These are phyloP conservation scores for Pseudogymnoascus sp. DNA, from an alignment of 2,329 filamentous ascomycete genomes.

Conservation along the genomic window DNA sequence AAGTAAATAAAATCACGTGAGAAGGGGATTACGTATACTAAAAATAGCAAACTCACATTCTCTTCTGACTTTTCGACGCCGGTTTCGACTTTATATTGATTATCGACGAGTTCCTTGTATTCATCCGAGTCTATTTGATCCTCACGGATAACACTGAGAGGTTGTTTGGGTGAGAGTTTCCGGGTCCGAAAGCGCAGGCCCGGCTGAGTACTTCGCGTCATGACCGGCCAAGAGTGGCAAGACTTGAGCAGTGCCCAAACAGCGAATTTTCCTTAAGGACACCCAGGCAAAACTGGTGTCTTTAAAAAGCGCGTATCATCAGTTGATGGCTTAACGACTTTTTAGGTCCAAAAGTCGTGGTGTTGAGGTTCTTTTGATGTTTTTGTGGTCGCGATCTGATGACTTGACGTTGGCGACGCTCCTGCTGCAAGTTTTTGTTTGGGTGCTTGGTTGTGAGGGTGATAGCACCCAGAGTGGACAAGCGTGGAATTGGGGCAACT, in stretches of 20 bases:
- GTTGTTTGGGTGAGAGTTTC: conserved; percentile 26
- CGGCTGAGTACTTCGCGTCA: conserved; percentile 11
- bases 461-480: not conserved
- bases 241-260: conserved; percentile 1
- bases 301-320: conserved; percentile 18
- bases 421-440: conserved; percentile 11
- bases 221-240: conserved; percentile 4
- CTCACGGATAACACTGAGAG: conserved; percentile 61
- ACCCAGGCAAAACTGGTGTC: conserved; percentile 14
- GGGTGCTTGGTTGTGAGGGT: conserved; percentile 10
- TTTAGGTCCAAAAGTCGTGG: conserved; percentile 18
- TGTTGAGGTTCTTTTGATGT: conserved; percentile 18
- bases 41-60: conserved; percentile 61
- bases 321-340: conserved; percentile 19
- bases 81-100: conserved; percentile 78
- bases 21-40: conserved; percentile 15
- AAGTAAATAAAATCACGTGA: conserved; percentile 18
- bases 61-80: conserved; percentile 96
- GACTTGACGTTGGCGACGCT: conserved; percentile 12
- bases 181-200: conserved; percentile 11
- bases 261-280: conserved; percentile 10
- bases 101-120: conserved; percentile 71
- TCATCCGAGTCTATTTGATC: conserved; percentile 79
- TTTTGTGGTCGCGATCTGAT: conserved; percentile 11
- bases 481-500: not conserved